Percentiles rank a stretch among this genome's conserved stretches.
Evolutionary conservation across 208 protist species (phyloP).

Genomic region (Wallacemonas rigidus): DNA sequence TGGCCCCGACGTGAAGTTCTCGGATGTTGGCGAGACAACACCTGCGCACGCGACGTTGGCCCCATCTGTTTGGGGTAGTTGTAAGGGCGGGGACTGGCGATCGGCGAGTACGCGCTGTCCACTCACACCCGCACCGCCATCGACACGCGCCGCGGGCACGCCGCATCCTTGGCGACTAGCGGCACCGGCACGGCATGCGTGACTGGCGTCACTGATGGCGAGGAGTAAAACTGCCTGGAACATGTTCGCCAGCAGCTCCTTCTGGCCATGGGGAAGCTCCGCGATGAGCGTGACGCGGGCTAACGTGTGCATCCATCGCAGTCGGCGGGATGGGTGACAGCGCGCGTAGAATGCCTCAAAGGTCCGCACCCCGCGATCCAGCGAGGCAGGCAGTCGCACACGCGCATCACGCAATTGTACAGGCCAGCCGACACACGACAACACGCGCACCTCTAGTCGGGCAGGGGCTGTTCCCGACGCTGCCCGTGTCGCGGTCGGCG

Average conservation of each 20-base stretch:
- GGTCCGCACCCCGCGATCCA: constrained; percentile 34
- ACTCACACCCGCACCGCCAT: no score
- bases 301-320: constrained; percentile 70
- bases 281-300: constrained; percentile 51
- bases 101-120: no score
- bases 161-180: no score
- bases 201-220: constrained; percentile 47
- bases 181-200: no score
- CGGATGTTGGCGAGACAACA: not conserved
- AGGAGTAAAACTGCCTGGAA: constrained; percentile 68
- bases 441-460: constrained; percentile 15
- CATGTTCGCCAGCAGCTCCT: constrained; percentile 61
- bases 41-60: not conserved
- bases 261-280: constrained; percentile 50
- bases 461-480: constrained; percentile 20
- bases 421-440: constrained; percentile 44
- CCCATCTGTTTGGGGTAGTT: no score
- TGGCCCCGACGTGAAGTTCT: not conserved
- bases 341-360: constrained; percentile 63
- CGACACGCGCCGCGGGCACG: no score
- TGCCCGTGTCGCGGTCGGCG: not conserved
- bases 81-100: no score
- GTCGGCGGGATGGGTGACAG: constrained; percentile 52
- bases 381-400: constrained; percentile 36
- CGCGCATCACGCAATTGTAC: constrained; percentile 18